Conservation (phyloP, 1,284 basidiomycete genomes). For the Trichosporon asahii region DNA sequence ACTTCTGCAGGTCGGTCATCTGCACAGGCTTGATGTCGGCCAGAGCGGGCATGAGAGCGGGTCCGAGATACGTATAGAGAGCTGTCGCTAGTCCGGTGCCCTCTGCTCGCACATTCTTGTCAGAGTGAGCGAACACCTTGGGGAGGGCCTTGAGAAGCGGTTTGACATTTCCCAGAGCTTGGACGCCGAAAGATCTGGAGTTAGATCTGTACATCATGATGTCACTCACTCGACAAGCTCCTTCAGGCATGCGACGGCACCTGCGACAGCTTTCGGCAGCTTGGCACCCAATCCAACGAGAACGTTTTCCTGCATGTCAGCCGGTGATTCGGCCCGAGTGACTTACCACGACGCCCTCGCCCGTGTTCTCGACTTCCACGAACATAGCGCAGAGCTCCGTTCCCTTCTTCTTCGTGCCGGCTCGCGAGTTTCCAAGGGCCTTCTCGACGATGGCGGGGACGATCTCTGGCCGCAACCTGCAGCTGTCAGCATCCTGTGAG, state of each 20-base stretch:
- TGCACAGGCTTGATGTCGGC: slow-evolving; percentile 98
- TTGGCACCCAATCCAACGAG: slow-evolving; percentile 83
- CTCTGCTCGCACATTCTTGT: slow-evolving; percentile 94
- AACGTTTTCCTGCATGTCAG: slow-evolving; percentile 65
- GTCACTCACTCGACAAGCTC: slow-evolving; percentile 65
- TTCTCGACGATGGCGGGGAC: slow-evolving; percentile 92
- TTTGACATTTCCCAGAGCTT: slow-evolving; percentile 68
- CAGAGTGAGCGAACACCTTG: slow-evolving; percentile 91
- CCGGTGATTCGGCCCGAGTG: neutral
- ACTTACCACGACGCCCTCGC: slow-evolving; percentile 82
- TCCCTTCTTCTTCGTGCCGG: slow-evolving; percentile 87
- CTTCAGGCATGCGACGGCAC: slow-evolving; percentile 72
- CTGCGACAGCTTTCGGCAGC: slow-evolving; percentile 90
- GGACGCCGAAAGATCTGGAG: slow-evolving; percentile 73
- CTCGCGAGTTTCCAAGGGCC: slow-evolving; percentile 84
- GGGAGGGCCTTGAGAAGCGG: slow-evolving; percentile 80
- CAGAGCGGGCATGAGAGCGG: slow-evolving; percentile 80
- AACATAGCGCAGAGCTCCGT: slow-evolving; percentile 84
- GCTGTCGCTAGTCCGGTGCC: slow-evolving; percentile 72
- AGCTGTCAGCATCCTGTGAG: neutral
- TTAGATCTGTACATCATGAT: neutral
- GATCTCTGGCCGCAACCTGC: slow-evolving; percentile 63
- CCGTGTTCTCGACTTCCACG: slow-evolving; percentile 89
- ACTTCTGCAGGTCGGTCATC: slow-evolving; percentile 89
- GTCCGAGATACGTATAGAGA: slow-evolving; percentile 85